phyloP scores from a whole-genome alignment of 192 early-diverging fungal genomes.

The Anaeromyces robustus region DNA sequence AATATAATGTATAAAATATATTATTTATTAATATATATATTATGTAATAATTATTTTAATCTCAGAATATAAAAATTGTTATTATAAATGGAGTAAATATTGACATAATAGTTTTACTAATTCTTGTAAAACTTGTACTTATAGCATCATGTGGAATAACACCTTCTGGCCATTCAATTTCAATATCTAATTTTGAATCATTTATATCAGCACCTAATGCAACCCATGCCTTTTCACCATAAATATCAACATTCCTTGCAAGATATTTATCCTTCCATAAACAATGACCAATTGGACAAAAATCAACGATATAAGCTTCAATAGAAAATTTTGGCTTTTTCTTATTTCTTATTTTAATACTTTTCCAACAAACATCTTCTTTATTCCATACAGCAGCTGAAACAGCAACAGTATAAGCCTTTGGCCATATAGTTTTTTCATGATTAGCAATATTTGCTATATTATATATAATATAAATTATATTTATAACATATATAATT shows the following conservation, averaged over 20 bases:
- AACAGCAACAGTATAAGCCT: conserved; percentile 13
- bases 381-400: conserved; percentile 6
- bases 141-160: conserved; percentile 2
- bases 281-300: conserved; percentile 13
- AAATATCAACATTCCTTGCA: conserved; percentile 17
- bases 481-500: no score
- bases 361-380: conserved; percentile 12
- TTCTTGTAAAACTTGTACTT: conserved; percentile 3
- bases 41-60: no score
- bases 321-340: background rate
- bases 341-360: conserved; percentile 7
- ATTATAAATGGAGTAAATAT: background rate
- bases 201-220: conserved; percentile 9
- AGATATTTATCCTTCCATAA: conserved; percentile 10
- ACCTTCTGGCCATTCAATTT: conserved; percentile 11
- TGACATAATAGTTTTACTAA: background rate
- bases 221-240: conserved; percentile 13
- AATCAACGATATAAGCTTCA: conserved; percentile 16
- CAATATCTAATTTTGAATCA: conserved; percentile 8
- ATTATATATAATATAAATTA: no score
- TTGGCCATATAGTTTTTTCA: conserved; percentile 13
- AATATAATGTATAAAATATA: no score
- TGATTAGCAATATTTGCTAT: conserved; percentile 3
- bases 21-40: no score
- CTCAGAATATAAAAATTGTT: no score